Evolutionary conservation across 78 protist species (phyloP).

Genomic region (Isochrysis galbana): DNA sequence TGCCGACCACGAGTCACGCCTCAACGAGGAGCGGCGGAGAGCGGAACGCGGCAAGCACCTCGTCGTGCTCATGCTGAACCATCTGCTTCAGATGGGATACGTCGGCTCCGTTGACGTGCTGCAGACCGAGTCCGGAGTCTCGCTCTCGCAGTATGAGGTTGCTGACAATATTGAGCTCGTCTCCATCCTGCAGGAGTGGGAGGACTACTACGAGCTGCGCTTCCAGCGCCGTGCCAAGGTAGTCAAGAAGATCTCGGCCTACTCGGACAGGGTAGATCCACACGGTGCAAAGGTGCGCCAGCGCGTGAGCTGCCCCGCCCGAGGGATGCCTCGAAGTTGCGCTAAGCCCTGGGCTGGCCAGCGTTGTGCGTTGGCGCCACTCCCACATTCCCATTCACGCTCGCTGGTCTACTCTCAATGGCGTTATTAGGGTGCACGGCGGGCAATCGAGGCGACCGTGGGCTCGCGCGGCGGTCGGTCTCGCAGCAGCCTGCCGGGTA

Average conservation of each 20-base stretch:
- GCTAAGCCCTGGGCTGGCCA: background rate
- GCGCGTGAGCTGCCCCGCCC: background rate
- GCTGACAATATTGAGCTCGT: constrained; percentile 68
- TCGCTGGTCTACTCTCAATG: no score
- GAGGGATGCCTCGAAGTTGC: background rate
- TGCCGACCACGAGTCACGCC: background rate
- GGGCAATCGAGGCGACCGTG: background rate
- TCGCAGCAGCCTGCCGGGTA: no score
- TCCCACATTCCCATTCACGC: no score
- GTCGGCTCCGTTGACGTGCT: constrained; percentile 27
- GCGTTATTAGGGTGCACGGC: background rate
- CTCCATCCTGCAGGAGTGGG: constrained; percentile 55
- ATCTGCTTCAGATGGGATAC: constrained; percentile 15
- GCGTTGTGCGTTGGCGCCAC: background rate
- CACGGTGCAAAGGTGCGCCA: background rate
- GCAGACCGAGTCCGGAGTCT: constrained; percentile 4
- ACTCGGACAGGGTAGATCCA: background rate
- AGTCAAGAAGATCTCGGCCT: background rate
- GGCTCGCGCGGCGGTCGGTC: background rate
- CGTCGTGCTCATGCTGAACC: constrained; percentile 25
- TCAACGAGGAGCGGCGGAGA: background rate
- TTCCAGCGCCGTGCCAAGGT: constrained; percentile 42
- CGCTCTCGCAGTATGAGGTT: background rate
- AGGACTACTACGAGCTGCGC: constrained; percentile 61
- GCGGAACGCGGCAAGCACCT: background rate